A percentile compares a stretch with the other conserved stretches of the same genome.
phyloP scores from a whole-genome alignment of 805 yeast genomes.

The Ogataea sp. region DNA sequence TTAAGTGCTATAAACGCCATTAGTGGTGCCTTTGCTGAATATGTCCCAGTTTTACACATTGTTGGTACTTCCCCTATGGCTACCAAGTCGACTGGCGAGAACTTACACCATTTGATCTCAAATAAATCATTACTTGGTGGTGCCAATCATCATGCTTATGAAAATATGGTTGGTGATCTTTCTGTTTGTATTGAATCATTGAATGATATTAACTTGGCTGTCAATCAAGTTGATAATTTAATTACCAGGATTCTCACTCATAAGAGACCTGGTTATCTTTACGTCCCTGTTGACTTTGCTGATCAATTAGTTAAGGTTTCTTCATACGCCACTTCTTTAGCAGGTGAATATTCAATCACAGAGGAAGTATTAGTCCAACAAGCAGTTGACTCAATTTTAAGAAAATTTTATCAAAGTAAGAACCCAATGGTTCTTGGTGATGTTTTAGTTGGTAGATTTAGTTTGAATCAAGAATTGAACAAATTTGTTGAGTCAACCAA shows the following conservation, averaged over 20 bases:
- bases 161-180: constrained; percentile 47
- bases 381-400: constrained; percentile 30
- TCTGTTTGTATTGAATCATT: constrained; percentile 50
- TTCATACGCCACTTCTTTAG: not conserved
- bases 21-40: constrained; percentile 78
- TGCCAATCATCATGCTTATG: constrained; percentile 64
- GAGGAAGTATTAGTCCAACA: not conserved
- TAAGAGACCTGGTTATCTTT: constrained; percentile 77
- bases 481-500: constrained; percentile 20
- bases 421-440: constrained; percentile 69
- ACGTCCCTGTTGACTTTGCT: constrained; percentile 65
- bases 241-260: constrained; percentile 44
- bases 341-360: not conserved
- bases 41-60: constrained; percentile 70
- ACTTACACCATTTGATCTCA: constrained; percentile 58
- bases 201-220: constrained; percentile 35
- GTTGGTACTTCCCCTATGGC: constrained; percentile 66
- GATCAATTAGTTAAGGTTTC: constrained; percentile 32
- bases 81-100: constrained; percentile 16
- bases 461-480: constrained; percentile 35
- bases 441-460: constrained; percentile 56
- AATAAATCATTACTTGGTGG: constrained; percentile 29
- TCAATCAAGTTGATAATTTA: constrained; percentile 61
- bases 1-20: constrained; percentile 77
- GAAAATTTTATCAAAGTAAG: constrained; percentile 40